These are phyloP conservation scores for Henckelia pumila DNA, from an alignment of 257 asterid genomes.

Conservation along the genomic window DNA sequence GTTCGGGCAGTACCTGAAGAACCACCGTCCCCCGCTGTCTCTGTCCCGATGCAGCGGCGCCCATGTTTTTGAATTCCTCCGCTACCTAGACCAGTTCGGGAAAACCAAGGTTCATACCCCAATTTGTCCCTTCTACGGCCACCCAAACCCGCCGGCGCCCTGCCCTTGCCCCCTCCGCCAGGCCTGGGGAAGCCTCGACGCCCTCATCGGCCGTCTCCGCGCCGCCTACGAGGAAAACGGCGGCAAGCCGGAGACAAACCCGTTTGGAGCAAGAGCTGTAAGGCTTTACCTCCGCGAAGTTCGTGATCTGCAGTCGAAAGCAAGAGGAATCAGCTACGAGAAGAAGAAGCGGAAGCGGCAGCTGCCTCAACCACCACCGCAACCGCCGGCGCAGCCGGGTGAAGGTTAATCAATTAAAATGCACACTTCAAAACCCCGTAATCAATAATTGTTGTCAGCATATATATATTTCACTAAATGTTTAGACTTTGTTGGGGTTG, in stretches of 20 bases:
- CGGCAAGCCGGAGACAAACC: conserved; percentile 42
- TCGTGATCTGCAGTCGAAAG: conserved; percentile 46
- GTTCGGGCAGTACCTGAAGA: conserved; percentile 39
- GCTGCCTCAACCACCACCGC: neutral
- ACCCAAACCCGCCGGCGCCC: conserved; percentile 46
- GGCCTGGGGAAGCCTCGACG: conserved; percentile 61
- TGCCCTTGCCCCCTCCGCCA: conserved; percentile 57
- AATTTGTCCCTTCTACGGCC: conserved; percentile 43
- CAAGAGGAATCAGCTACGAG: conserved; percentile 49
- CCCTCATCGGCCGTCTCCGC: conserved; percentile 46
- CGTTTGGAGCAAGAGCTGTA: conserved; percentile 45
- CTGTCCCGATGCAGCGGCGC: conserved; percentile 51
- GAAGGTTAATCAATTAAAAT: neutral
- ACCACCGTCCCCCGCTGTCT: conserved; percentile 50
- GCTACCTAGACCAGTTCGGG: conserved; percentile 48
- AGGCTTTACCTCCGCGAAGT: conserved; percentile 43
- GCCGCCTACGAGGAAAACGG: conserved; percentile 55
- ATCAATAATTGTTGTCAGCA: neutral
- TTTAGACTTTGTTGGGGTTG: neutral
- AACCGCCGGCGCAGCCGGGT: neutral
- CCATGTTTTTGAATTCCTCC: conserved; percentile 44
- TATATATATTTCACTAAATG: neutral
- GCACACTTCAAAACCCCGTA: neutral
- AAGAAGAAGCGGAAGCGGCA: conserved; percentile 44
- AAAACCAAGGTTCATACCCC: conserved; percentile 43